phyloP scores from a whole-genome alignment of 2,329 filamentous ascomycete species.

The Epichloe sibirici region DNA sequence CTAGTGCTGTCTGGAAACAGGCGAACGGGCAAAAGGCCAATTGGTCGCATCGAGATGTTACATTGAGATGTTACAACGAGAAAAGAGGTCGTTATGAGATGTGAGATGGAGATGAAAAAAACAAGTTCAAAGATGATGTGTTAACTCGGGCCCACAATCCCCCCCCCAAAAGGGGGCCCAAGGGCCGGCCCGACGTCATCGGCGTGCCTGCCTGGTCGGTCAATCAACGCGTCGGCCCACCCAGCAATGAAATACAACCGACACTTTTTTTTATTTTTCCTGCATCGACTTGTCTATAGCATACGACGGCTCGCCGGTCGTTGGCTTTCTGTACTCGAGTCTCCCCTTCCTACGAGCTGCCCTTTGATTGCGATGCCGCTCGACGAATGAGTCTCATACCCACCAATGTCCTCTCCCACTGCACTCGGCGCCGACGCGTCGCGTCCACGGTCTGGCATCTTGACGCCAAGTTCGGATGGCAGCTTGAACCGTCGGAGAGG shows the following conservation, averaged over 20 bases:
- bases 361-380: neutral
- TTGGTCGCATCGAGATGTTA: too few relatives aligned
- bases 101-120: too few relatives aligned
- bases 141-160: neutral
- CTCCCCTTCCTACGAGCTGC: neutral
- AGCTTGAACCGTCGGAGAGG: conserved; percentile 25
- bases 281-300: neutral
- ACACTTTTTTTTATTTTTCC: neutral
- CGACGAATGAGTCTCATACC: conserved; percentile 5
- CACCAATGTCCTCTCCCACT: conserved; percentile 22
- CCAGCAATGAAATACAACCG: neutral
- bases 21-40: too few relatives aligned
- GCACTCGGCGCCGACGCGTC: conserved; percentile 33
- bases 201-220: neutral
- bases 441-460: conserved; percentile 31
- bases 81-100: too few relatives aligned
- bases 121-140: too few relatives aligned
- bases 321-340: neutral
- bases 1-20: too few relatives aligned
- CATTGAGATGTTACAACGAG: too few relatives aligned
- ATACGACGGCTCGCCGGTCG: neutral
- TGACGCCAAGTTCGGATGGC: conserved; percentile 28
- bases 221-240: conserved; percentile 2
- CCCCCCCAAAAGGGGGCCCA: neutral
- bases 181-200: neutral